Percentiles rank a stretch among this genome's conserved stretches.
phyloP scores from a whole-genome alignment of 2,329 filamentous ascomycete genomes.

The Capronia epimyces region DNA sequence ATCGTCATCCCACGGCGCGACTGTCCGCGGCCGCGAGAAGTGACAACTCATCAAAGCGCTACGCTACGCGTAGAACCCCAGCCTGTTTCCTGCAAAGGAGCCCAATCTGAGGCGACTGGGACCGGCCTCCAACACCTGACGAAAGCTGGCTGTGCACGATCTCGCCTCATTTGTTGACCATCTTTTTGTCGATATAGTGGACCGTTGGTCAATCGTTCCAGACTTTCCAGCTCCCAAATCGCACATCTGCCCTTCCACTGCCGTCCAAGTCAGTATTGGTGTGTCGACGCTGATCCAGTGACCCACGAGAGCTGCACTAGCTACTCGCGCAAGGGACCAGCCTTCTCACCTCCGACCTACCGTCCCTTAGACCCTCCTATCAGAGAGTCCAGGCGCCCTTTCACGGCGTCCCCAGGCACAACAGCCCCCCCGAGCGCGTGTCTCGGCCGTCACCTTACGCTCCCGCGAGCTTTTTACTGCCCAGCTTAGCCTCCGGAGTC shows the following conservation, averaged over 20 bases:
- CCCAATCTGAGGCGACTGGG: constrained; percentile 35
- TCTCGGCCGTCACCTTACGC: constrained; percentile 14
- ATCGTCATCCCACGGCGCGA: constrained; percentile 22
- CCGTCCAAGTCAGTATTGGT: constrained; percentile 24
- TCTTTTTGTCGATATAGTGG: constrained; percentile 21
- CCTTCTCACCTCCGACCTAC: constrained; percentile 40
- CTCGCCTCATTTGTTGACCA: constrained; percentile 26
- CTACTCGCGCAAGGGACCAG: constrained; percentile 39
- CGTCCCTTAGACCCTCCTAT: constrained; percentile 40
- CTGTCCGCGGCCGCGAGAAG: constrained; percentile 5
- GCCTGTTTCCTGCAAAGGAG: constrained; percentile 39
- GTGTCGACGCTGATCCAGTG: constrained; percentile 36
- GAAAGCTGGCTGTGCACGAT: constrained; percentile 18
- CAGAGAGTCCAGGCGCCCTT: constrained; percentile 29
- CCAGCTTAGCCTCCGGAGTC: constrained; percentile 19
- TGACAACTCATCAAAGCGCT: constrained; percentile 42
- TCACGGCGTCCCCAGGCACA: constrained; percentile 20
- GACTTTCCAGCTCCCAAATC: constrained; percentile 7
- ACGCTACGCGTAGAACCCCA: constrained; percentile 32
- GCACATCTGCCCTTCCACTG: constrained; percentile 3
- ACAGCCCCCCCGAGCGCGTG: constrained; percentile 17
- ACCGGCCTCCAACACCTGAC: constrained; percentile 15
- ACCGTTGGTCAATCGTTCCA: constrained; percentile 17
- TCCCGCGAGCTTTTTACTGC: constrained; percentile 9
- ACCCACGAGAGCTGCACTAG: constrained; percentile 40